Percentiles rank a stretch among this genome's conserved stretches.
Conservation (phyloP, 2,329 filamentous ascomycete species). For the Penicillium sp. region DNA sequence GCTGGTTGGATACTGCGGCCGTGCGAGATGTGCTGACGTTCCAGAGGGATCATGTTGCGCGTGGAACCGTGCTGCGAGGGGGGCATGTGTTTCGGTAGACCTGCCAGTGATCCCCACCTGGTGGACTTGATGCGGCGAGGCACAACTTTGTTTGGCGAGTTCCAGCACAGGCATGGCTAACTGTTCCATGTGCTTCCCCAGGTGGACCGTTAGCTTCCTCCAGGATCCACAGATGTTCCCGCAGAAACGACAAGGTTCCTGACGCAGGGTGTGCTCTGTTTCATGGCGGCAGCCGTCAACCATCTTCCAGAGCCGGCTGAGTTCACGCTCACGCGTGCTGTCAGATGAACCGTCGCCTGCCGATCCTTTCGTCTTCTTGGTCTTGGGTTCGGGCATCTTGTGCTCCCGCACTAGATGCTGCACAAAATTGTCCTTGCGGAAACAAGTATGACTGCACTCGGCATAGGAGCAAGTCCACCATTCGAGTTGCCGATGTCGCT, state of each 20-base stretch:
- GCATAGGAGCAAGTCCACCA: slow-evolving; percentile 85
- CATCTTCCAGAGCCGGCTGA: slow-evolving; percentile 70
- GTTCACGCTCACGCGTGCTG: slow-evolving; percentile 34
- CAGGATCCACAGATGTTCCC: slow-evolving; percentile 75
- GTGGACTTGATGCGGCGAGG: slow-evolving; percentile 23
- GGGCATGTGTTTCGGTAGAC: not conserved
- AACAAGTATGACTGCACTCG: slow-evolving; percentile 80
- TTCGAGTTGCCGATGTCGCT: slow-evolving; percentile 83
- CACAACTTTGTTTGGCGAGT: slow-evolving; percentile 45
- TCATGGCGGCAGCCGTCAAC: slow-evolving; percentile 75
- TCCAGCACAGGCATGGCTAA: slow-evolving; percentile 77
- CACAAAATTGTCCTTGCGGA: slow-evolving; percentile 86
- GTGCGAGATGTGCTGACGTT: slow-evolving; percentile 5
- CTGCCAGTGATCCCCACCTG: slow-evolving; percentile 3
- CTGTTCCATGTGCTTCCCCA: slow-evolving; percentile 92
- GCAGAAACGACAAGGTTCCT: slow-evolving; percentile 86
- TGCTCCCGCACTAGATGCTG: slow-evolving; percentile 91
- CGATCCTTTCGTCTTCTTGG: slow-evolving; percentile 66
- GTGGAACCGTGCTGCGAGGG: slow-evolving; percentile 3
- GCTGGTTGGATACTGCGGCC: slow-evolving; percentile 13
- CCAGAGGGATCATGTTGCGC: slow-evolving; percentile 4
- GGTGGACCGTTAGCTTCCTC: slow-evolving; percentile 92
- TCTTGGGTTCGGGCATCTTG: slow-evolving; percentile 77
- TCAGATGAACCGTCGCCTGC: slow-evolving; percentile 25
- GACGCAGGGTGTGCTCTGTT: slow-evolving; percentile 62